Evolutionary conservation across 768 basidiomycete genomes (phyloP).

Genomic region (Panellus pusillus): DNA sequence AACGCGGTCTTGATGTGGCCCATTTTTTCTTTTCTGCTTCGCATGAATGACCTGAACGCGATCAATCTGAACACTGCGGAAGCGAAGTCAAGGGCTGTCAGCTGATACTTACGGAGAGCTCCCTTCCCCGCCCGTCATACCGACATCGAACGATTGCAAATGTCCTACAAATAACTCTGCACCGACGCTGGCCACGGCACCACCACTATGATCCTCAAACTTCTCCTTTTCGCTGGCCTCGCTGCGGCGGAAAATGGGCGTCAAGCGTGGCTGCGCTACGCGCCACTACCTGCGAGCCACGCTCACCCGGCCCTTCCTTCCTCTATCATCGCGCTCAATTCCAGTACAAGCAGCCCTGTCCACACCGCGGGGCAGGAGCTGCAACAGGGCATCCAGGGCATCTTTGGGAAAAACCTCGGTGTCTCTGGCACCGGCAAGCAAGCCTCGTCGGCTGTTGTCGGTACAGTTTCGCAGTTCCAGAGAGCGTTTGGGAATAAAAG

Average conservation of each 20-base stretch:
- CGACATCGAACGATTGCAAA: too few species aligned
- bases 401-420: constrained; percentile 12
- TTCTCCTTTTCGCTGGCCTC: constrained; percentile 13
- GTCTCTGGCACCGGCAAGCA: constrained; percentile 8
- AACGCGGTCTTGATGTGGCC: too few species aligned
- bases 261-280: constrained; percentile 21
- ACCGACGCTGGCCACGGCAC: constrained; percentile 5
- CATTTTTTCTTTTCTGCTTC: too few species aligned
- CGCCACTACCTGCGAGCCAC: constrained; percentile 12
- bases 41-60: too few species aligned
- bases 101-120: too few species aligned
- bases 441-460: constrained; percentile 16
- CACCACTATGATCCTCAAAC: constrained; percentile 9
- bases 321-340: constrained; percentile 19
- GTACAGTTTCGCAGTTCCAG: constrained; percentile 17
- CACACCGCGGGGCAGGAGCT: constrained; percentile 21
- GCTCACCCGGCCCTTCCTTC: constrained; percentile 8
- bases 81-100: too few species aligned
- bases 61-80: too few species aligned
- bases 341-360: constrained; percentile 18
- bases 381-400: constrained; percentile 19
- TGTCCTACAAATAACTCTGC: constrained; percentile 1
- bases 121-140: too few species aligned
- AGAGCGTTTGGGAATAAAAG: constrained; percentile 14
- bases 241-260: constrained; percentile 19